Conservation (phyloP, 495 filamentous ascomycete species). For the Lophiotrema nucula region DNA sequence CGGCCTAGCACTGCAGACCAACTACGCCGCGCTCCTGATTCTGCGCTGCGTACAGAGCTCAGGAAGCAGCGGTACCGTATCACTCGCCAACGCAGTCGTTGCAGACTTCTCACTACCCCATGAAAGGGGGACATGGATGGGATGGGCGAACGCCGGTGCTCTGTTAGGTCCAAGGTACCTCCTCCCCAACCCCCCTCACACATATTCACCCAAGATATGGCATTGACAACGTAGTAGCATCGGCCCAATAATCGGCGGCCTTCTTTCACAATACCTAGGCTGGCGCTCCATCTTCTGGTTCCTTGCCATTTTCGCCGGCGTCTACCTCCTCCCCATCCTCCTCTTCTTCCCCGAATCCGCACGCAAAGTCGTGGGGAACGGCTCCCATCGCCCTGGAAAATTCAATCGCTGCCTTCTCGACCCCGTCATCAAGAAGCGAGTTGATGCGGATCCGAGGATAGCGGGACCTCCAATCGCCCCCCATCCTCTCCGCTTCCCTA, state of each 20-base stretch:
- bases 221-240: constrained; percentile 26
- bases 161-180: constrained; percentile 33
- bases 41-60: constrained; percentile 36
- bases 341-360: constrained; percentile 27
- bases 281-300: constrained; percentile 42
- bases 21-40: constrained; percentile 35
- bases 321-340: constrained; percentile 40
- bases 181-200: background rate
- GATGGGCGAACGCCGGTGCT: constrained; percentile 25
- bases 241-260: constrained; percentile 38
- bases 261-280: constrained; percentile 38
- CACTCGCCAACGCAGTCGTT: constrained; percentile 41
- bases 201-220: background rate
- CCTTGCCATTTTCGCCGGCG: constrained; percentile 33
- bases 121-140: constrained; percentile 43
- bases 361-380: constrained; percentile 34
- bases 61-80: constrained; percentile 39
- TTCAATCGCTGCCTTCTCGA: constrained; percentile 43
- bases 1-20: constrained; percentile 43
- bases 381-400: constrained; percentile 44
- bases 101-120: constrained; percentile 39
- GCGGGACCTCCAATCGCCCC: constrained; percentile 35
- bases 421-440: constrained; percentile 35
- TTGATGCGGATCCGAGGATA: constrained; percentile 19
- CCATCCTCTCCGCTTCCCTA: constrained; percentile 62